Conservation (phyloP, 148 eudicot species). For the Rhododendron simsii region DNA sequence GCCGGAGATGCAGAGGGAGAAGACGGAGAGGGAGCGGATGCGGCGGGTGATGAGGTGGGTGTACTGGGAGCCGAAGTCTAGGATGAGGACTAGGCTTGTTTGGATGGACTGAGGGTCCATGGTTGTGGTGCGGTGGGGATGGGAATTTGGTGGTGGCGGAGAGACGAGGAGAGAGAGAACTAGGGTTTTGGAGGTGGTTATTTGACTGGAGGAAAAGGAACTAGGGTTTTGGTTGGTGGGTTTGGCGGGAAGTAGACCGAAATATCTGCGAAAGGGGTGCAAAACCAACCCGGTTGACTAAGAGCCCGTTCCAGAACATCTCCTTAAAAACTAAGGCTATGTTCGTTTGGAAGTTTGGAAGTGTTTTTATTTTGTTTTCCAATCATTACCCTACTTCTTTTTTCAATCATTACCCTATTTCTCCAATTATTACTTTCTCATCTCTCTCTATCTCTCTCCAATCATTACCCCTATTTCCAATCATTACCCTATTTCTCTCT, state of each 20-base stretch:
- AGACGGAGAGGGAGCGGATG: slow-evolving; percentile 64
- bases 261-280: not conserved
- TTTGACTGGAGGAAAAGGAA: not conserved
- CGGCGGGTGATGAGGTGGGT: slow-evolving; percentile 92
- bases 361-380: too few species aligned
- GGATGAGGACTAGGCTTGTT: slow-evolving; percentile 67
- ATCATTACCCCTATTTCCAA: too few species aligned
- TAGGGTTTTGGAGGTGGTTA: not conserved
- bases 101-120: slow-evolving; percentile 63
- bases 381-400: too few species aligned
- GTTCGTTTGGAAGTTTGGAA: too few species aligned
- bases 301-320: too few species aligned
- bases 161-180: not conserved
- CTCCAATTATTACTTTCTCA: too few species aligned
- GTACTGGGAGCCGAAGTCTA: slow-evolving; percentile 90
- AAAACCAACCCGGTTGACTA: too few species aligned
- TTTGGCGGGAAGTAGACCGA: not conserved
- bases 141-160: not conserved
- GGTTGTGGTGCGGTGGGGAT: not conserved
- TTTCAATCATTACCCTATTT: too few species aligned
- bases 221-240: not conserved
- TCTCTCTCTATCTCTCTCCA: too few species aligned
- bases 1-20: slow-evolving; percentile 92
- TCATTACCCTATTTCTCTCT: too few species aligned
- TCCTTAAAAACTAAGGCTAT: too few species aligned